Percentiles rank a stretch among this genome's conserved stretches.
Evolutionary conservation across 2,329 filamentous ascomycete genomes (phyloP).

Genomic region (Pseudocercospora vitis): DNA sequence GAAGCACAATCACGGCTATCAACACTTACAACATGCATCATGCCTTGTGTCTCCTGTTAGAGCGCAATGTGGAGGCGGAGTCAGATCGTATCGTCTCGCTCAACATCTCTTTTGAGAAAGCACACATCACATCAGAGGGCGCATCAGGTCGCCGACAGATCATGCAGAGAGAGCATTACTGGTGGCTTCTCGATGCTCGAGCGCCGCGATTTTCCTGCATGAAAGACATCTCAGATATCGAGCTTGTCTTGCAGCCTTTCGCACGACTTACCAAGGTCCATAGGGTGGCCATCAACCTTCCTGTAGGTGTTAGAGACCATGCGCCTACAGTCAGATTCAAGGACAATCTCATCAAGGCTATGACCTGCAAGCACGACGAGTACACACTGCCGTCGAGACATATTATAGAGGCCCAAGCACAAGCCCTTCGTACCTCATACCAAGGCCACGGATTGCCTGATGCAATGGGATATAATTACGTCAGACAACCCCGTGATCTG

Average conservation of each 20-base stretch:
- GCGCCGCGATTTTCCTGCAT: slow-evolving; percentile 28
- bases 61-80: slow-evolving; percentile 19
- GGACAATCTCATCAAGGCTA: slow-evolving; percentile 20
- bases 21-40: slow-evolving; percentile 36
- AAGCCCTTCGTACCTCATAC: not conserved
- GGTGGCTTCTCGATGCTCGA: slow-evolving; percentile 29
- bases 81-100: slow-evolving; percentile 28
- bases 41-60: slow-evolving; percentile 30
- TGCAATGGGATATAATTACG: too few species aligned
- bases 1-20: slow-evolving; percentile 25
- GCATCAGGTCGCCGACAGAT: slow-evolving; percentile 13
- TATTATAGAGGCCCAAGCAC: not conserved
- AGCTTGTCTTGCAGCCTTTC: slow-evolving; percentile 33
- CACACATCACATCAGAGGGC: not conserved
- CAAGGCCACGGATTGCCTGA: too few species aligned
- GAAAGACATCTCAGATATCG: slow-evolving; percentile 30
- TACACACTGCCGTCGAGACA: not conserved
- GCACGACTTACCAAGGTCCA: slow-evolving; percentile 28
- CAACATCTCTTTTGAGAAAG: slow-evolving; percentile 28
- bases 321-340: slow-evolving; percentile 23
- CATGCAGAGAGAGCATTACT: slow-evolving; percentile 21
- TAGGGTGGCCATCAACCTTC: slow-evolving; percentile 29
- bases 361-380: slow-evolving; percentile 18
- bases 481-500: too few species aligned
- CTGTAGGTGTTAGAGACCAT: slow-evolving; percentile 21